Conservation (phyloP, 371 early-diverging fungal genomes). For the Mucor irregularis region DNA sequence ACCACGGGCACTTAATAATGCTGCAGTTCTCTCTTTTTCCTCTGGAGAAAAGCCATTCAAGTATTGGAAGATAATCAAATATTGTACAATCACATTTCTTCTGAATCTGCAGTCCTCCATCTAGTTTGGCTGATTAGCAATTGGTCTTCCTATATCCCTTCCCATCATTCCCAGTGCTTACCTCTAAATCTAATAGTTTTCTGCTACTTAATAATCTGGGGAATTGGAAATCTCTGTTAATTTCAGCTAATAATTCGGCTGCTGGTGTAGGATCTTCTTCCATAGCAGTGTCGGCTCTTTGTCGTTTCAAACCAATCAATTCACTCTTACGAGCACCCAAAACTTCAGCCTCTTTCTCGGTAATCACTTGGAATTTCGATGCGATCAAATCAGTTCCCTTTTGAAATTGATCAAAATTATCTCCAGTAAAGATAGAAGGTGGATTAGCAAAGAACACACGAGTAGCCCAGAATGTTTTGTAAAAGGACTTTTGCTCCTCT, state of each 20-base stretch:
- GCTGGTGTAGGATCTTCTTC: conserved; percentile 35
- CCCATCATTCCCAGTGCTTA: conserved; percentile 16
- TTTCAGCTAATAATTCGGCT: conserved; percentile 30
- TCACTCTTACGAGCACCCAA: conserved; percentile 31
- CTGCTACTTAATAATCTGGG: conserved; percentile 76
- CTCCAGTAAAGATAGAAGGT: conserved; percentile 34
- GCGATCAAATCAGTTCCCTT: conserved; percentile 39
- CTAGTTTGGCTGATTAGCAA: too few species aligned
- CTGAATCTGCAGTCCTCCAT: conserved; percentile 69
- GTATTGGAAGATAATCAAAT: conserved; percentile 72
- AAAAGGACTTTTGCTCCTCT: conserved; percentile 49
- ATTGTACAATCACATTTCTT: conserved; percentile 79
- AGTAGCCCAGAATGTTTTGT: conserved; percentile 47
- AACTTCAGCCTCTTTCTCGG: conserved; percentile 37
- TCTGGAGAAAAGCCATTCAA: conserved; percentile 40
- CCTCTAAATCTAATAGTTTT: conserved; percentile 72
- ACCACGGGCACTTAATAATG: conserved; percentile 29
- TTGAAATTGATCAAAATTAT: conserved; percentile 36
- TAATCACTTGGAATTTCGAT: conserved; percentile 39
- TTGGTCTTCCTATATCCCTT: too few species aligned
- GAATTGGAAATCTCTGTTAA: conserved; percentile 59
- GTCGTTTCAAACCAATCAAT: conserved; percentile 11
- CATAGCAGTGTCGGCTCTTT: conserved; percentile 13
- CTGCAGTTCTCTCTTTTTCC: conserved; percentile 42
- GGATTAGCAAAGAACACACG: conserved; percentile 47